These are phyloP conservation scores for Entomortierella beljakovae DNA, from an alignment of 192 early-diverging fungal species.

Conservation along the genomic window DNA sequence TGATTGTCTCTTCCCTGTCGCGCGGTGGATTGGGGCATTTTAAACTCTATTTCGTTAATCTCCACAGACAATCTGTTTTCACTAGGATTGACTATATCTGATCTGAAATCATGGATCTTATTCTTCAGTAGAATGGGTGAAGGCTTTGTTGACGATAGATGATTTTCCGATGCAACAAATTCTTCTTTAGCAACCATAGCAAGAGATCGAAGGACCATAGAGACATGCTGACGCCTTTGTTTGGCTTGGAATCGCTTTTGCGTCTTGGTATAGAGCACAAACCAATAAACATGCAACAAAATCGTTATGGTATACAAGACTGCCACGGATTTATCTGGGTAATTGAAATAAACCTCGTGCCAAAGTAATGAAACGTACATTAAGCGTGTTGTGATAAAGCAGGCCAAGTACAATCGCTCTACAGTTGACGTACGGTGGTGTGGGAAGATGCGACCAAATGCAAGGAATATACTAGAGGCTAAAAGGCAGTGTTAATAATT, in stretches of 20 bases:
- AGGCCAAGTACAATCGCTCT: constrained; percentile 23
- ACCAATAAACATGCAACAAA: constrained; percentile 44
- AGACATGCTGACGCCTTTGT: constrained; percentile 18
- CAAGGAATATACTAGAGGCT: constrained; percentile 51
- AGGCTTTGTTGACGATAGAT: neutral
- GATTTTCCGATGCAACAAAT: neutral
- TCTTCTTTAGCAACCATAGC: constrained; percentile 13
- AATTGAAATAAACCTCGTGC: constrained; percentile 51
- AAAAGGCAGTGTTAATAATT: neutral
- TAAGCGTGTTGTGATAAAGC: constrained; percentile 29
- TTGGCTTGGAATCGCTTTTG: constrained; percentile 22
- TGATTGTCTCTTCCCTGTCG: neutral
- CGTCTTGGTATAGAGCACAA: constrained; percentile 34
- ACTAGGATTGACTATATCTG: neutral
- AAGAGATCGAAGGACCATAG: constrained; percentile 1
- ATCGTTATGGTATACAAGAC: constrained; percentile 45
- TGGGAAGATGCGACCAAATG: constrained; percentile 48
- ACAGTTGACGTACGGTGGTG: constrained; percentile 30
- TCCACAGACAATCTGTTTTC: constrained; percentile 3
- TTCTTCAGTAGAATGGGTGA: neutral
- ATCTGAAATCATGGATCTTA: neutral
- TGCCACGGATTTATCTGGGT: constrained; percentile 48
- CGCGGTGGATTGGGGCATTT: too few species aligned
- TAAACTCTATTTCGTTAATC: neutral
- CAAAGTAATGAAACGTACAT: constrained; percentile 41